These are phyloP conservation scores for Beta vulgaris DNA, from an alignment of 148 eudicot species.

Conservation along the genomic window DNA sequence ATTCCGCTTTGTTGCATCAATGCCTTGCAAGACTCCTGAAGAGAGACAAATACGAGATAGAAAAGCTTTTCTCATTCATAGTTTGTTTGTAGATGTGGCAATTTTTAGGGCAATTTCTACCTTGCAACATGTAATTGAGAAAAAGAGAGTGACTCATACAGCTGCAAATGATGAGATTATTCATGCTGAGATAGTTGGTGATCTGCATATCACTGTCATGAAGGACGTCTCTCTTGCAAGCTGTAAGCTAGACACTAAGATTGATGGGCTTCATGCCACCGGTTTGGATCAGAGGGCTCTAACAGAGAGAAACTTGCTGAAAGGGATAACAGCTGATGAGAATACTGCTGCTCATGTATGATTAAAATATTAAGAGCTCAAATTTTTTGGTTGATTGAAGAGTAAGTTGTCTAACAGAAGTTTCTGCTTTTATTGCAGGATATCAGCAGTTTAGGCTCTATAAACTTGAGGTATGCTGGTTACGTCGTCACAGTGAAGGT, in stretches of 20 bases:
- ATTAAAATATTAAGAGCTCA: constrained; percentile 6
- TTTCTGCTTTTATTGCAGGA: constrained; percentile 57
- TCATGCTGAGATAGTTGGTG: constrained; percentile 71
- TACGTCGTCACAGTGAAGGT: constrained; percentile 80
- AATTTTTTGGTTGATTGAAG: constrained; percentile 8
- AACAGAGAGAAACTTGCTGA: constrained; percentile 73
- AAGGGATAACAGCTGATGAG: constrained; percentile 99
- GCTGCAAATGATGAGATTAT: constrained; percentile 36
- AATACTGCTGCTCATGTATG: constrained; percentile 99
- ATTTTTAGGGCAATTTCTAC: constrained; percentile 75
- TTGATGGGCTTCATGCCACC: constrained; percentile 82
- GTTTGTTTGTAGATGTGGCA: constrained; percentile 96
- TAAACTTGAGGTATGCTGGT: constrained; percentile 83
- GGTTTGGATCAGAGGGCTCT: constrained; percentile 61
- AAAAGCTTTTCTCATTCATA: constrained; percentile 92
- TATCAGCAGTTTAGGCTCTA: constrained; percentile 76
- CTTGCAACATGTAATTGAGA: constrained; percentile 57
- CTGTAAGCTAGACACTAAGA: constrained; percentile 88
- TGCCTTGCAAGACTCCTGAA: constrained; percentile 97
- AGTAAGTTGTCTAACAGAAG: not conserved
- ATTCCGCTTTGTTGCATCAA: constrained; percentile 74
- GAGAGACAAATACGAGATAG: constrained; percentile 94
- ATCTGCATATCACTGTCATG: constrained; percentile 58
- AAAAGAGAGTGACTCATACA: constrained; percentile 30
- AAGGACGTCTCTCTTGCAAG: constrained; percentile 80